These are phyloP conservation scores for Lanzia echinophila DNA, from an alignment of 2,329 filamentous ascomycete species.

Conservation along the genomic window DNA sequence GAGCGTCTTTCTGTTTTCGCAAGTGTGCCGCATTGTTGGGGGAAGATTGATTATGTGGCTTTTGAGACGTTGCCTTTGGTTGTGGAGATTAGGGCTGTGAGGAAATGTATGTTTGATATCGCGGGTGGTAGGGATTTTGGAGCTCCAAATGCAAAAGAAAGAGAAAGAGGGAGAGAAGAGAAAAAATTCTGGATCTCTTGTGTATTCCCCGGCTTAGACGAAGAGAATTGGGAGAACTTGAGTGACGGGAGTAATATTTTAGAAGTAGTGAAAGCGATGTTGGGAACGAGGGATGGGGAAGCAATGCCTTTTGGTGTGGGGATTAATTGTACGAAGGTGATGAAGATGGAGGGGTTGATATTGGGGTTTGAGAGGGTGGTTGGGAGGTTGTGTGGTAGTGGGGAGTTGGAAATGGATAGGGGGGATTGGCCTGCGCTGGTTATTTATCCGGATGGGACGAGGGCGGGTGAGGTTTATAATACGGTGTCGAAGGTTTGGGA, in stretches of 20 bases:
- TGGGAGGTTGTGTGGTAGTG: conserved; percentile 31
- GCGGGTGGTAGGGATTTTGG: neutral
- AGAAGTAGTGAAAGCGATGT: conserved; percentile 36
- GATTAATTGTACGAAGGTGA: conserved; percentile 63
- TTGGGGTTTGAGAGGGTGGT: conserved; percentile 47
- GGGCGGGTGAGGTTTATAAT: conserved; percentile 61
- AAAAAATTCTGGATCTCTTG: conserved; percentile 51
- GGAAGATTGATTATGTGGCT: conserved; percentile 46
- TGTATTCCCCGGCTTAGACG: conserved; percentile 47
- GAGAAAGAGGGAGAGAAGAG: neutral
- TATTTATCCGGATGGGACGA: conserved; percentile 61
- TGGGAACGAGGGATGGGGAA: conserved; percentile 20
- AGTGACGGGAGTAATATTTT: conserved; percentile 49
- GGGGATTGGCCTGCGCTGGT: conserved; percentile 50
- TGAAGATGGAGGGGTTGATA: conserved; percentile 51
- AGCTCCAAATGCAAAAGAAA: no score
- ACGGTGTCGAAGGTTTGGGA: conserved; percentile 56
- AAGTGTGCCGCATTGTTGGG: conserved; percentile 17
- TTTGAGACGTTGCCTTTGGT: conserved; percentile 61
- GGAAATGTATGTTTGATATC: conserved; percentile 33
- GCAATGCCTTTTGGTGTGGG: conserved; percentile 54
- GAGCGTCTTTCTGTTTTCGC: conserved; percentile 46
- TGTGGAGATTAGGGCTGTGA: conserved; percentile 54
- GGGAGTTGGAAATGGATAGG: conserved; percentile 23
- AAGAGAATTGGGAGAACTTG: conserved; percentile 38